These are phyloP conservation scores for Globisporangium spinosum DNA, from an alignment of 352 stramenopile species.

Conservation along the genomic window DNA sequence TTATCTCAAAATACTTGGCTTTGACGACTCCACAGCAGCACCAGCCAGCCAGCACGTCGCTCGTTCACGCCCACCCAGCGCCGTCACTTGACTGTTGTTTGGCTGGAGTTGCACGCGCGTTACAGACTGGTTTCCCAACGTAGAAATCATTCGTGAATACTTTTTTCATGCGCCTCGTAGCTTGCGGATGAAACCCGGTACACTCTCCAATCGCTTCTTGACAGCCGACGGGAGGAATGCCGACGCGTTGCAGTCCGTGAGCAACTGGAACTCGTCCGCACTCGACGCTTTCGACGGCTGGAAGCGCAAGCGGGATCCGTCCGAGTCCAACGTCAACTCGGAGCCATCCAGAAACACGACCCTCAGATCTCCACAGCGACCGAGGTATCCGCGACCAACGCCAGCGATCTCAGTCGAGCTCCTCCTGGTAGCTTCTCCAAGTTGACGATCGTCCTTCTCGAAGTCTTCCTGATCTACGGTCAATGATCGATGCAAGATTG, in stretches of 20 bases:
- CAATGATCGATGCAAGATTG: slow-evolving; percentile 14
- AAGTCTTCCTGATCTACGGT: background rate
- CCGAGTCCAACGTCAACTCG: slow-evolving; percentile 38
- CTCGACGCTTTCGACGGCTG: slow-evolving; percentile 13
- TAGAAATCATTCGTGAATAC: background rate
- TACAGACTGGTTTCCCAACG: background rate
- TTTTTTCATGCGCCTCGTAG: slow-evolving; percentile 16
- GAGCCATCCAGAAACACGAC: slow-evolving; percentile 49
- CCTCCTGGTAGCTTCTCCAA: slow-evolving; percentile 4
- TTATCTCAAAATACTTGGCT: background rate
- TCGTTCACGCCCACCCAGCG: background rate
- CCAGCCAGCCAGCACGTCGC: background rate
- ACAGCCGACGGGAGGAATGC: slow-evolving; percentile 38
- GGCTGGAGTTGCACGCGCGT: background rate
- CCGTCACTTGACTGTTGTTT: background rate
- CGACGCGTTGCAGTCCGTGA: slow-evolving; percentile 29
- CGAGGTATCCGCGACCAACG: slow-evolving; percentile 40
- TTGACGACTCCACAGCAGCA: background rate
- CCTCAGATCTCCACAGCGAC: slow-evolving; percentile 30
- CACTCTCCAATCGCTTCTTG: slow-evolving; percentile 43
- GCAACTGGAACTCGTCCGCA: slow-evolving; percentile 39
- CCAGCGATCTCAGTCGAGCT: slow-evolving; percentile 32
- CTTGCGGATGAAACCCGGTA: slow-evolving; percentile 50
- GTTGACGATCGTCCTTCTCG: background rate
- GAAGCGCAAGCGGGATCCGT: slow-evolving; percentile 42